Evolutionary conservation across 768 basidiomycete genomes (phyloP), one percentile per base, ranked within the genome.

Genomic region (Mycena galericulata): DNA sequence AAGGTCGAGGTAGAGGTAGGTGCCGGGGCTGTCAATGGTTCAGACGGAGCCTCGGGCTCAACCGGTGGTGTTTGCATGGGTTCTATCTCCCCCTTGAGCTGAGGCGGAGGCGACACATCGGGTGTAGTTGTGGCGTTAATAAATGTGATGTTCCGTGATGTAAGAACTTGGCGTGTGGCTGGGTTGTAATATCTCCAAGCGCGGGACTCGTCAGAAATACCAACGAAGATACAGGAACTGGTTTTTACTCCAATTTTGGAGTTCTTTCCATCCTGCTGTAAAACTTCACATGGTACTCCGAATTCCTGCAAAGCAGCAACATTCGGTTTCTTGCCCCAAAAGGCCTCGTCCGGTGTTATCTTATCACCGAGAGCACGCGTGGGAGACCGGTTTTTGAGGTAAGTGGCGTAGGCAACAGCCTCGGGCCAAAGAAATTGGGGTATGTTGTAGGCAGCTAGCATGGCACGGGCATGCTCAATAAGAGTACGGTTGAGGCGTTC

Each of bases 401-500:
- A 77, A 24, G 57, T 64, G 1, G 74, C 79, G 34, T 69, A 63
- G 70, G 70, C 3, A 5, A 38, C 55, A 0, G 72, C 74, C 41
- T 75, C 63, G 1, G 68, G 64, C 67, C 76, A 77, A 17, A 76
- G 71, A 17, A 51, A 62, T 4, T 47, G 0, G 55, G 54, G 26
- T 40, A 76, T 32, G 20, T 73, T 53, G 12, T 20, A 24, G 8
- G 56, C 68, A 10, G 65, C 29, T 0, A 79, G 70, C 67, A 79
- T 71, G 0, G 76, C 71, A 1, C 76, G 67, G 0, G 71, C 68
- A 9, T 65, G 50, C 50, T 79, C 74, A 4, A 74, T 47, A 0
- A 77, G 20, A 6, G 72, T 75, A 2, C 68, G 67, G 54, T 80
- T 80, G 26, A 17, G 71, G 61, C 69, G 71, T 65, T 80, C 76